A percentile compares a stretch with the other conserved stretches of the same genome.
Conservation (phyloP, 495 filamentous ascomycete species). For the Bacidia rubella region DNA sequence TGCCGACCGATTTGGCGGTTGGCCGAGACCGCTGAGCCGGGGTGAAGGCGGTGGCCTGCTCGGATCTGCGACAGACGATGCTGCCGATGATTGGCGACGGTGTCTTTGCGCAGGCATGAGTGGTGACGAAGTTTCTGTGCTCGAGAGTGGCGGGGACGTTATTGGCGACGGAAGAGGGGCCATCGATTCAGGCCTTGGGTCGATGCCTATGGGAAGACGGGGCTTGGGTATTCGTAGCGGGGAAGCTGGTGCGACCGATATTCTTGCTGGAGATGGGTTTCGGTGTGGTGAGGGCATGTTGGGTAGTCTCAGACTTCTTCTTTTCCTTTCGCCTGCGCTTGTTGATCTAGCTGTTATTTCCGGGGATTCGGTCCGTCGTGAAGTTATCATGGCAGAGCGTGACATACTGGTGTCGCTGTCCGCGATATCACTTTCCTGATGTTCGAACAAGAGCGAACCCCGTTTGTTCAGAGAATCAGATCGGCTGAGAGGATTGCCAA, state of each 20-base stretch:
- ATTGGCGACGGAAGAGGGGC: slow-evolving; percentile 69
- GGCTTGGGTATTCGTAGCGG: slow-evolving; percentile 80
- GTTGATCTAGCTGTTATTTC: slow-evolving; percentile 49
- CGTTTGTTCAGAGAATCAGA: slow-evolving; percentile 47
- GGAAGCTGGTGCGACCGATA: slow-evolving; percentile 57
- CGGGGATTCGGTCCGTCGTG: slow-evolving; percentile 74
- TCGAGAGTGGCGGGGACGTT: slow-evolving; percentile 71
- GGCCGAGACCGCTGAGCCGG: slow-evolving; percentile 51
- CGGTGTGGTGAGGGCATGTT: slow-evolving; percentile 63
- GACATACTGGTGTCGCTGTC: slow-evolving; percentile 78
- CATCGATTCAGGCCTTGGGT: slow-evolving; percentile 46
- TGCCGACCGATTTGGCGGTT: slow-evolving; percentile 66
- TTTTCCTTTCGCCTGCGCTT: slow-evolving; percentile 60
- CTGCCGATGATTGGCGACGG: slow-evolving; percentile 82
- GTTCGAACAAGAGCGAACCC: slow-evolving; percentile 60
- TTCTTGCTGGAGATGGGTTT: slow-evolving; percentile 71
- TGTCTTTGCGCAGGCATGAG: slow-evolving; percentile 43
- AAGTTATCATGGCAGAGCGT: slow-evolving; percentile 59
- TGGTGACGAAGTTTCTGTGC: slow-evolving; percentile 70
- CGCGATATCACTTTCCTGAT: slow-evolving; percentile 59
- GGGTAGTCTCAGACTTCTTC: slow-evolving; percentile 68
- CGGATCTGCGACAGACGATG: slow-evolving; percentile 56
- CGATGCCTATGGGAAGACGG: slow-evolving; percentile 57
- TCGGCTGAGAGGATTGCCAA: slow-evolving; percentile 47
- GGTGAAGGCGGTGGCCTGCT: slow-evolving; percentile 67